phyloP scores from a whole-genome alignment of 192 early-diverging fungal genomes.

The Podila minutissima region DNA sequence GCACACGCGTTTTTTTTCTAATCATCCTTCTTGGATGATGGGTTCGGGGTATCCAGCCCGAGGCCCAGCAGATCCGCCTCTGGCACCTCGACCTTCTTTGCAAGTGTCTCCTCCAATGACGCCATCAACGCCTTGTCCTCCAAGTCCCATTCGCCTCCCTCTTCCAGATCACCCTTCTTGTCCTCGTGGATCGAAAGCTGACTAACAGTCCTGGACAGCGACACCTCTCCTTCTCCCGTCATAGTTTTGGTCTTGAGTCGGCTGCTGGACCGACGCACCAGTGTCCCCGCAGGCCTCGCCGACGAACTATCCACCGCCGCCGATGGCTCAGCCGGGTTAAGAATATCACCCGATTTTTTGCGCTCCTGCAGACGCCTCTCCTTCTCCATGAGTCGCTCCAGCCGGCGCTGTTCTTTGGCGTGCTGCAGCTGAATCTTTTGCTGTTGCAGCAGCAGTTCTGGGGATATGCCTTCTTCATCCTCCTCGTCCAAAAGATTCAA shows the following conservation, averaged over 20 bases:
- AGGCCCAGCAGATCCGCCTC: constrained; percentile 1
- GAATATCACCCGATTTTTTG: neutral
- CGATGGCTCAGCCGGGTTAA: neutral
- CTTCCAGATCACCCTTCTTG: neutral
- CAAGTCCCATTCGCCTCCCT: neutral
- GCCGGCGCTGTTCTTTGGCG: constrained; percentile 26
- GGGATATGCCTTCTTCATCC: constrained; percentile 11
- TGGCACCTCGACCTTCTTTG: neutral
- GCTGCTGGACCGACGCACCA: constrained; percentile 29
- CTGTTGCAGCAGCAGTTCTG: constrained; percentile 4
- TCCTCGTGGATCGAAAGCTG: constrained; percentile 16
- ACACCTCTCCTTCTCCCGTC: neutral
- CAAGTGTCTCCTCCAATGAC: too few species aligned
- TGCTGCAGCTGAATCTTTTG: constrained; percentile 26
- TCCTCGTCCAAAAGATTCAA: constrained; percentile 39
- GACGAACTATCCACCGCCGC: neutral
- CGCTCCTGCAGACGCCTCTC: constrained; percentile 5
- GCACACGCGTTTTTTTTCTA: neutral
- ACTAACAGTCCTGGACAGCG: constrained; percentile 11
- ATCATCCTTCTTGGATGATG: constrained; percentile 41
- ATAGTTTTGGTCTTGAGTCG: neutral
- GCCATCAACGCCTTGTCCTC: constrained; percentile 8
- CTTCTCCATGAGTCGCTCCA: constrained; percentile 8
- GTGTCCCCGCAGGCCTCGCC: neutral
- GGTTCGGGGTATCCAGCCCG: constrained; percentile 16